A percentile compares a stretch with the other conserved stretches of the same genome.
phyloP scores from a whole-genome alignment of 129 eudicot genomes.

The Glebionis coronaria region DNA sequence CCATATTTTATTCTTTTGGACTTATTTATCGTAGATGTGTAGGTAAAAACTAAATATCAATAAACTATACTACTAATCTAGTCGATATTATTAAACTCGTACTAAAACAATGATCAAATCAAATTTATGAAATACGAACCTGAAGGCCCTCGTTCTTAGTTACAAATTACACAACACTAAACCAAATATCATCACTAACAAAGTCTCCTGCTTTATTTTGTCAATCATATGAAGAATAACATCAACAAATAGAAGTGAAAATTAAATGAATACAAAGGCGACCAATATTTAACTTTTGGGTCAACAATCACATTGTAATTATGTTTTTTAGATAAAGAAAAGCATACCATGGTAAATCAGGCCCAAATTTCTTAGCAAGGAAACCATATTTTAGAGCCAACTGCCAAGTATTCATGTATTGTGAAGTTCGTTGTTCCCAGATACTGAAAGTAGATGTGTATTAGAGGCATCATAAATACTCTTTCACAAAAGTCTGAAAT shows the following conservation, averaged over 20 bases:
- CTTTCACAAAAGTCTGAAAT: background rate
- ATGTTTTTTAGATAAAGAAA: background rate
- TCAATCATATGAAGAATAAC: conserved; percentile 94
- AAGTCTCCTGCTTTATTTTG: conserved; percentile 95
- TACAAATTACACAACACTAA: conserved; percentile 87
- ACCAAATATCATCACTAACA: conserved; percentile 96
- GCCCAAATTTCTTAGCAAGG: conserved; percentile 98
- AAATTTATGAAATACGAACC: conserved; percentile 32
- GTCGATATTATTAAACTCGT: too few relatives aligned
- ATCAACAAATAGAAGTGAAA: conserved; percentile 53
- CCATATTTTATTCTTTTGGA: too few relatives aligned
- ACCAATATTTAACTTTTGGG: background rate
- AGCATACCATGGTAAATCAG: conserved; percentile 91
- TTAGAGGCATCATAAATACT: conserved; percentile 3
- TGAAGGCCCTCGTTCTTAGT: conserved; percentile 90
- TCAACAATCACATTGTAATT: conserved; percentile 5
- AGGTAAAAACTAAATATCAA: too few relatives aligned
- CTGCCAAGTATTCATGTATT: conserved; percentile 98
- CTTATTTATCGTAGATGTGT: too few relatives aligned
- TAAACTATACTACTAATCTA: too few relatives aligned
- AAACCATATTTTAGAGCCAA: conserved; percentile 93
- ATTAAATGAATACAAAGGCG: background rate
- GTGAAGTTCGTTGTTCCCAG: conserved; percentile 91
- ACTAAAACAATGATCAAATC: background rate
- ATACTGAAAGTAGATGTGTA: too few relatives aligned